Evolutionary conservation across 2,329 filamentous ascomycete genomes (phyloP).

Genomic region (Lachnellula cervina): DNA sequence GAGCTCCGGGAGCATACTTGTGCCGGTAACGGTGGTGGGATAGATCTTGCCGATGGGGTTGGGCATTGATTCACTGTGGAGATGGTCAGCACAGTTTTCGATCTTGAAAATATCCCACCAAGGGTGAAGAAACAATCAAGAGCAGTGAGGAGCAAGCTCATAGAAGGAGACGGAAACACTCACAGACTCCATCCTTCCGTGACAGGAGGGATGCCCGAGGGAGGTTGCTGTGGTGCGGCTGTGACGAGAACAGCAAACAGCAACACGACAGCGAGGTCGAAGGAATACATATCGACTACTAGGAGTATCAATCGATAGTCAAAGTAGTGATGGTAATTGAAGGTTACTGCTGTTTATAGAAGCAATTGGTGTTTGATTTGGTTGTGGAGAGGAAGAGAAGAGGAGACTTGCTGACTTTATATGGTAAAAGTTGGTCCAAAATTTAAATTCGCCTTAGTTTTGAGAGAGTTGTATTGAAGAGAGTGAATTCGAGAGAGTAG

Average conservation of each 20-base stretch:
- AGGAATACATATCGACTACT: neutral
- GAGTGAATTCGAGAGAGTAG: too few species aligned
- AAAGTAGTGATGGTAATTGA: neutral
- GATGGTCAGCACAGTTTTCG: neutral
- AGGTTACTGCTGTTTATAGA: too few species aligned
- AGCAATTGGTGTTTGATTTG: too few species aligned
- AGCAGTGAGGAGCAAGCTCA: neutral
- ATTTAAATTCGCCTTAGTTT: too few species aligned
- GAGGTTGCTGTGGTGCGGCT: neutral
- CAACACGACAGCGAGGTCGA: neutral
- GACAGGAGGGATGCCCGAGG: neutral
- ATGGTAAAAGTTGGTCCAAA: too few species aligned
- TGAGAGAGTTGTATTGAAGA: too few species aligned
- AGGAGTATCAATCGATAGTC: neutral
- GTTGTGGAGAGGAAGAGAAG: too few species aligned
- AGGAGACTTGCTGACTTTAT: too few species aligned
- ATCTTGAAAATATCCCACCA: neutral
- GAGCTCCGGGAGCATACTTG: slow-evolving; percentile 15
- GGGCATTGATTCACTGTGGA: slow-evolving; percentile 26
- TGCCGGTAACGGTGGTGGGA: slow-evolving; percentile 45
- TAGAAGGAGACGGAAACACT: neutral
- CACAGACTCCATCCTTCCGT: neutral
- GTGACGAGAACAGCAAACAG: neutral
- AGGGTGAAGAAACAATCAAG: neutral
- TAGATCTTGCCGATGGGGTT: slow-evolving; percentile 46